These are phyloP conservation scores for Ophiostoma perfectum DNA, from an alignment of 2,329 filamentous ascomycete genomes.

Conservation along the genomic window DNA sequence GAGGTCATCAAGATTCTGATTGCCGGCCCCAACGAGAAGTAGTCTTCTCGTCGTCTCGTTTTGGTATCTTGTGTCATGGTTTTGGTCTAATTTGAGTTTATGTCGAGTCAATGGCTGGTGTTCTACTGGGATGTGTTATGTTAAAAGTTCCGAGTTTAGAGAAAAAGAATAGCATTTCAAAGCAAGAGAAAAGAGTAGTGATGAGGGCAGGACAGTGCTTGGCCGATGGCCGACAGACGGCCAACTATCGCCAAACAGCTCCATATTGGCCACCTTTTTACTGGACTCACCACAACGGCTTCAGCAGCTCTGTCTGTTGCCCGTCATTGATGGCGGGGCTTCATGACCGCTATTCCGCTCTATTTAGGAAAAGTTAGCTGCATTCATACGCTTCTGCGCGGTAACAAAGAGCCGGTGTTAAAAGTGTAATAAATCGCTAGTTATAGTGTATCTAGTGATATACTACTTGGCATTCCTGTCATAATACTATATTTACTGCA, in stretches of 20 bases:
- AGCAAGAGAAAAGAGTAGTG: neutral
- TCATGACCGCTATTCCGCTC: neutral
- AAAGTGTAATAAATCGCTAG: neutral
- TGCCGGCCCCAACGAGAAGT: conserved; percentile 59
- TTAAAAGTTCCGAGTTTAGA: conserved; percentile 5
- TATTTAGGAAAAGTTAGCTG: neutral
- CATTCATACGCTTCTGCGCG: neutral
- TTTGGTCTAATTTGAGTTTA: neutral
- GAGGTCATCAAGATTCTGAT: conserved; percentile 69
- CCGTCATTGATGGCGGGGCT: neutral
- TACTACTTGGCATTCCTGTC: neutral
- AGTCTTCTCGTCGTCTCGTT: conserved; percentile 23
- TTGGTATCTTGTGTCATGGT: neutral
- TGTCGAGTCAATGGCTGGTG: neutral
- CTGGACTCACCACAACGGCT: neutral
- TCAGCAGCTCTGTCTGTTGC: conserved; percentile 1
- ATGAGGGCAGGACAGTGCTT: neutral
- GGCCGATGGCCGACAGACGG: conserved; percentile 10
- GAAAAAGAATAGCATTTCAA: neutral
- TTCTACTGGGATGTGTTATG: conserved; percentile 2
- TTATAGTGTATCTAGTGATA: neutral
- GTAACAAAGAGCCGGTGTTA: neutral
- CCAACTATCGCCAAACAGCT: neutral
- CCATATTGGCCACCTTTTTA: neutral
- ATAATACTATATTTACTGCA: neutral